A percentile compares a stretch with the other conserved stretches of the same genome.
Evolutionary conservation across 495 filamentous ascomycete species (phyloP).

Genomic region (Filosporella fistucella): DNA sequence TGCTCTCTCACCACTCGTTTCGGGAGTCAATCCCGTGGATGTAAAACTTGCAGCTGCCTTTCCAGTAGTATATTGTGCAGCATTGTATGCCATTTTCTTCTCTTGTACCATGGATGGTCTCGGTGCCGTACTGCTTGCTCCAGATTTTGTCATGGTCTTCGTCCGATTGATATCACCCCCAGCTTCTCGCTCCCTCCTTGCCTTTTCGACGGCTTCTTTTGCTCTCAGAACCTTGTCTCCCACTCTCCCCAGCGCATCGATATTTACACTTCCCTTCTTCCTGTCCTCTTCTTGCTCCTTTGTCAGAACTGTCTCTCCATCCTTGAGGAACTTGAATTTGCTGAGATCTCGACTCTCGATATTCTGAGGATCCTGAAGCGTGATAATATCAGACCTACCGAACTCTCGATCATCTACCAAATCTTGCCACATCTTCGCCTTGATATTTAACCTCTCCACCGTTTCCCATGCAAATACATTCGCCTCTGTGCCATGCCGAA

Average conservation of each 20-base stretch:
- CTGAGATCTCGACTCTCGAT: slow-evolving; percentile 76
- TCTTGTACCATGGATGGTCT: slow-evolving; percentile 37
- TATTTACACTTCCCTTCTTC: slow-evolving; percentile 65
- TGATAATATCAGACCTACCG: slow-evolving; percentile 88
- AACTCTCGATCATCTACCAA: slow-evolving; percentile 87
- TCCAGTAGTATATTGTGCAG: slow-evolving; percentile 85
- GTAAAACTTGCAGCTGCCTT: slow-evolving; percentile 92
- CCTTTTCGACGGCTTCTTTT: slow-evolving; percentile 84
- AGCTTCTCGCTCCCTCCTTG: slow-evolving; percentile 51
- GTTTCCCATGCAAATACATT: slow-evolving; percentile 98
- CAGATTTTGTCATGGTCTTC: slow-evolving; percentile 39
- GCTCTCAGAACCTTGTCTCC: slow-evolving; percentile 86
- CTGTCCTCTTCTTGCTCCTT: slow-evolving; percentile 58
- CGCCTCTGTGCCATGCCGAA: slow-evolving; percentile 69
- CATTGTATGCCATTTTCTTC: slow-evolving; percentile 67
- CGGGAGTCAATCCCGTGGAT: slow-evolving; percentile 86
- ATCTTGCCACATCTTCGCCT: slow-evolving; percentile 95
- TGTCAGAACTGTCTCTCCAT: slow-evolving; percentile 66
- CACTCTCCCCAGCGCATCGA: slow-evolving; percentile 66
- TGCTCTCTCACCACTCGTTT: slow-evolving; percentile 81
- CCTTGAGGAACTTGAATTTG: slow-evolving; percentile 84
- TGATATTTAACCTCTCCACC: slow-evolving; percentile 90
- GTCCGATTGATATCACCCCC: slow-evolving; percentile 45
- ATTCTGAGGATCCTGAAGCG: slow-evolving; percentile 94
- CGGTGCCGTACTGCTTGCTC: slow-evolving; percentile 6